phyloP scores from a whole-genome alignment of 2,329 filamentous ascomycete genomes.

The Microdochium paspali region DNA sequence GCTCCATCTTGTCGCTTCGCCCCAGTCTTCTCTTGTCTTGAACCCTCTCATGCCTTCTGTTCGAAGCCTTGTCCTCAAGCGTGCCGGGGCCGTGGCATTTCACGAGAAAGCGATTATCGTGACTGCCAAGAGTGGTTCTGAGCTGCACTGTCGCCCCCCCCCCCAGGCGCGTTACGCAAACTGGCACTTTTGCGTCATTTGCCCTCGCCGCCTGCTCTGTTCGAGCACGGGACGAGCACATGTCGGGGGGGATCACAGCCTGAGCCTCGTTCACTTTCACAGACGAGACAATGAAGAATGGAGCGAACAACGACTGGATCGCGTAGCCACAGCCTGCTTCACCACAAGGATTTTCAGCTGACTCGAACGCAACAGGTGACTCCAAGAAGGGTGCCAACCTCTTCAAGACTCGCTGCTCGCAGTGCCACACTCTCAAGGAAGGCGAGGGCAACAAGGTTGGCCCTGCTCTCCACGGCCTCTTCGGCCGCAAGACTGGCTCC shows the following conservation, averaged over 20 bases:
- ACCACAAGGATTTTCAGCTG: background rate
- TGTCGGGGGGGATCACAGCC: no score
- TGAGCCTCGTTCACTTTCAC: no score
- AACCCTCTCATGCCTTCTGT: background rate
- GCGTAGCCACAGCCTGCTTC: background rate
- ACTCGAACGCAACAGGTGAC: constrained; percentile 55
- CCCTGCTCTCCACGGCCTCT: constrained; percentile 93
- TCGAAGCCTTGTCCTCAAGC: background rate
- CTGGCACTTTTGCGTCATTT: no score
- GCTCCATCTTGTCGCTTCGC: constrained; percentile 8
- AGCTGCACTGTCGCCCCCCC: no score
- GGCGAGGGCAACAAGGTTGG: constrained; percentile 96
- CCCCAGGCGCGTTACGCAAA: no score
- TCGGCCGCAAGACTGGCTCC: constrained; percentile 88
- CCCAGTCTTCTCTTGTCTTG: background rate
- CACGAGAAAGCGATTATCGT: no score
- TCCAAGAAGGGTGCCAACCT: constrained; percentile 94
- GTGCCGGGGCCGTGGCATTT: no score
- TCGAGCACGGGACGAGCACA: no score
- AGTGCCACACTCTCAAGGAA: constrained; percentile 94
- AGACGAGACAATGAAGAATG: no score
- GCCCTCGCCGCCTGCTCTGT: no score
- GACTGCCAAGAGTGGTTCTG: no score
- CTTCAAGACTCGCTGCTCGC: constrained; percentile 97
- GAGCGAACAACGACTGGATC: no score